phyloP scores from a whole-genome alignment of 441 rosid species.

The Aquilaria agallochum region DNA sequence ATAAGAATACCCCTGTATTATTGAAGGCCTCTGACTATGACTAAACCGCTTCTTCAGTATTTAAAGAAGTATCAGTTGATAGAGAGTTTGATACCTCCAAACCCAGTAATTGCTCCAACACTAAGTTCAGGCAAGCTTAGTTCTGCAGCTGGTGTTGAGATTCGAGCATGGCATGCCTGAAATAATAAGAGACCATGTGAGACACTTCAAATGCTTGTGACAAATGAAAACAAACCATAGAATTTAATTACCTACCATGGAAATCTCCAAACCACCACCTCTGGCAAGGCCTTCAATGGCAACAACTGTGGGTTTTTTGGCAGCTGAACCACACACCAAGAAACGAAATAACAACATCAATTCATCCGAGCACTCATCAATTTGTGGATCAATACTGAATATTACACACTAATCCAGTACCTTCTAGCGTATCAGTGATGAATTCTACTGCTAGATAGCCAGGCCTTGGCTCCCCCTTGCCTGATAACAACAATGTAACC shows the following conservation, averaged over 20 bases:
- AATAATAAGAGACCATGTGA: slow-evolving; percentile 9
- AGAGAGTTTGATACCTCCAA: slow-evolving; percentile 56
- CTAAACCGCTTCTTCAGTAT: too few relatives aligned
- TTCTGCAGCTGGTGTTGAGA: slow-evolving; percentile 78
- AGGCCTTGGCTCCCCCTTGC: slow-evolving; percentile 54
- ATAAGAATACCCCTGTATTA: too few relatives aligned
- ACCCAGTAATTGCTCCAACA: slow-evolving; percentile 93
- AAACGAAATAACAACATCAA: slow-evolving; percentile 12
- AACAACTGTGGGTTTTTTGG: slow-evolving; percentile 91
- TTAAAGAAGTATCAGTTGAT: too few relatives aligned
- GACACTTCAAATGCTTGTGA: neutral
- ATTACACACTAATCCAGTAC: slow-evolving; percentile 25
- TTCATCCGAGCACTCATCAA: slow-evolving; percentile 7
- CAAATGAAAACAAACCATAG: neutral
- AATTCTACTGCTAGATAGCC: slow-evolving; percentile 62
- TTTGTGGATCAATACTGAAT: neutral
- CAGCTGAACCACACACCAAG: slow-evolving; percentile 44
- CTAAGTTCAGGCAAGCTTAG: slow-evolving; percentile 96
- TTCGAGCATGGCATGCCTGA: slow-evolving; percentile 92
- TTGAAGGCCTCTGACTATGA: too few relatives aligned
- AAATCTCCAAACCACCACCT: slow-evolving; percentile 96
- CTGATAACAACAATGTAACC: slow-evolving; percentile 13
- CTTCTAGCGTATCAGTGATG: slow-evolving; percentile 70
- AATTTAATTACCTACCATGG: slow-evolving; percentile 51
- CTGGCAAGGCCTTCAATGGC: slow-evolving; percentile 96